These are phyloP conservation scores for Euryodendron excelsum DNA, from an alignment of 148 eudicot species.

Conservation along the genomic window DNA sequence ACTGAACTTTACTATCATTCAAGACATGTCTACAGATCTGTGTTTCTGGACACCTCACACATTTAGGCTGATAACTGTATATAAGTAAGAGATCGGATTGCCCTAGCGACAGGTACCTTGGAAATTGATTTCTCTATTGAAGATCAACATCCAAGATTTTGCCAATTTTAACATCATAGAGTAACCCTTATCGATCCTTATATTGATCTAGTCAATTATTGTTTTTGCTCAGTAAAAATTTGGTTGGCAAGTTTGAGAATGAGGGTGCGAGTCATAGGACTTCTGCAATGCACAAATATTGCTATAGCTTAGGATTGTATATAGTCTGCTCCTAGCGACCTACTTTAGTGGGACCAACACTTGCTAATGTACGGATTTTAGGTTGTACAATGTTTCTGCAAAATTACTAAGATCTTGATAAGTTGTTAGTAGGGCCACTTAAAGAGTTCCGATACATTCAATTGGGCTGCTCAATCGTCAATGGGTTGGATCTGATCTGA, in stretches of 20 bases:
- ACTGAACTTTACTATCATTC: neutral
- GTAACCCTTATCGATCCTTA: neutral
- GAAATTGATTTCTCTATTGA: neutral
- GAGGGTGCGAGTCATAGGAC: neutral
- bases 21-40: neutral
- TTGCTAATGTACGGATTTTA: neutral
- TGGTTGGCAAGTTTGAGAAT: neutral
- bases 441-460: too few species aligned
- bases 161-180: neutral
- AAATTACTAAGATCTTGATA: neutral
- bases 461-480: too few species aligned
- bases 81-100: neutral
- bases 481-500: too few species aligned
- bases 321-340: neutral
- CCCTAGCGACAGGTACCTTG: neutral
- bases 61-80: neutral
- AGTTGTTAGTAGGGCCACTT: too few species aligned
- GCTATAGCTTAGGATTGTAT: neutral
- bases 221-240: neutral
- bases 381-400: neutral
- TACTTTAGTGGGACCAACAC: neutral
- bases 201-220: neutral
- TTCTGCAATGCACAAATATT: neutral
- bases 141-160: neutral
- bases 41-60: neutral